Percentiles rank a stretch among this genome's conserved stretches.
Evolutionary conservation across 768 basidiomycete genomes (phyloP).

Genomic region (Kwoniella dejecticola): DNA sequence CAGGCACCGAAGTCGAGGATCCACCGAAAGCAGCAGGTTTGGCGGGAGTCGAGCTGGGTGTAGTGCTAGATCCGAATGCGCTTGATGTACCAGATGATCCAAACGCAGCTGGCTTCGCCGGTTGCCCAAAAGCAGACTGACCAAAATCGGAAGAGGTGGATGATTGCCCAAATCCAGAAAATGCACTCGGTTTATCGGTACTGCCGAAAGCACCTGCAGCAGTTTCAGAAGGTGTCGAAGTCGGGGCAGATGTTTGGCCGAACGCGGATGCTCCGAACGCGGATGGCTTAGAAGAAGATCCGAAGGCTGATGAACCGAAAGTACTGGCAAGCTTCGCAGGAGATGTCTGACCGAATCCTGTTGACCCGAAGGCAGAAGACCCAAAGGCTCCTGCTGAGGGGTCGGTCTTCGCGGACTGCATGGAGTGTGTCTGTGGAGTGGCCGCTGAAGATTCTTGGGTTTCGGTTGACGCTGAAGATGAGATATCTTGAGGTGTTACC

Average conservation of each 20-base stretch:
- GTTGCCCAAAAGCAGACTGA: constrained; percentile 30
- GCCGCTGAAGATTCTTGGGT: constrained; percentile 2
- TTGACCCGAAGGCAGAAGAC: constrained; percentile 30
- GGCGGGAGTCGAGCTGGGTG: constrained; percentile 28
- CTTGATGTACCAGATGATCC: constrained; percentile 7
- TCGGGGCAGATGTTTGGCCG: constrained; percentile 4
- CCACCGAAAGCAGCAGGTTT: constrained; percentile 27
- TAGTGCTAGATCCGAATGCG: constrained; percentile 37
- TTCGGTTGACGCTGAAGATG: constrained; percentile 7
- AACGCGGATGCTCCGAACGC: background rate
- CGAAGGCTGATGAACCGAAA: constrained; percentile 20
- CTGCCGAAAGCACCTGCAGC: background rate
- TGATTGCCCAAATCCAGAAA: background rate
- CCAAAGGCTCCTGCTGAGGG: constrained; percentile 16
- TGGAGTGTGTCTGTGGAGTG: too few relatives aligned
- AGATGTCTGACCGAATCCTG: constrained; percentile 15
- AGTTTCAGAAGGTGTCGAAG: background rate
- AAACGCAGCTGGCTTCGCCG: constrained; percentile 23
- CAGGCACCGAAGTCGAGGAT: constrained; percentile 21
- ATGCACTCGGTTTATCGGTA: background rate
- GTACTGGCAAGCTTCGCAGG: background rate
- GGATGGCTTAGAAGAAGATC: constrained; percentile 47
- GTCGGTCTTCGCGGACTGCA: too few relatives aligned
- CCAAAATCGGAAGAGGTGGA: constrained; percentile 10
- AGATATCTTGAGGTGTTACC: constrained; percentile 28